Base-by-base conservation (phyloP, 192 early-diverging fungal genomes). In the Lobosporangium transversale region DNA sequence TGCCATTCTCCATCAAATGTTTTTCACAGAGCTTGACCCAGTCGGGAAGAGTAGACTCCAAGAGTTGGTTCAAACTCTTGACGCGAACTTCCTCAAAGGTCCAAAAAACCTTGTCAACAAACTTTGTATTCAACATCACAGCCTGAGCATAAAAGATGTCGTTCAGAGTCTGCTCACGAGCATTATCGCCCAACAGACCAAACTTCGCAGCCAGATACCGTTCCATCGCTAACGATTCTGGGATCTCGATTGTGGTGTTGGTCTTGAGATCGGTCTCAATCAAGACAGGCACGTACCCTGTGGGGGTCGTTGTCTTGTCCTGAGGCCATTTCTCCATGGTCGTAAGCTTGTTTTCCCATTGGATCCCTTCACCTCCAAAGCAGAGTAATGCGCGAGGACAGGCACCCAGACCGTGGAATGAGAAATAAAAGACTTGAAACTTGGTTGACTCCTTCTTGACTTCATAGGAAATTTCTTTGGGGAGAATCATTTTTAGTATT, bases 211-310 rank as follows among this genome's bases (percentile, higher is more conserved):
- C 84, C 2, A 87, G 70, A 32, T 82, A 83, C 4, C 83, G 63
- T 45, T 83, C 84, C 21, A 85, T 87, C 12, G 78, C 82, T 2
- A 35, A 30, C 1, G 84, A 79, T 24, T 85, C 82, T 47, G 79
- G 58, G 1, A 87, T 70, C 11, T 68, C 59, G 51, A 82, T 81
- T 24, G 47, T 58, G 8, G 1, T 2, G n/a, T 18, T 8, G 1
- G 61, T 40, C 42, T 47, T 15, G 18, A 17, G 26, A 8, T 69
- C 48, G 40, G 33, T 59, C 21, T 69, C 66, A n/a, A 59, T 40
- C 4, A 69, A 53, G 14, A 69, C 40, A 2, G 66, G 66, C 20
- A 69, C 48, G 18, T 45, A n/a, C 0, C 57, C 66, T 6, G 60
- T 37, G 2, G 66, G 57, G 14, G 50, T 36, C n/a, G 30, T 6